phyloP scores from a whole-genome alignment of 306 rosid species.

The Vicia villosa region DNA sequence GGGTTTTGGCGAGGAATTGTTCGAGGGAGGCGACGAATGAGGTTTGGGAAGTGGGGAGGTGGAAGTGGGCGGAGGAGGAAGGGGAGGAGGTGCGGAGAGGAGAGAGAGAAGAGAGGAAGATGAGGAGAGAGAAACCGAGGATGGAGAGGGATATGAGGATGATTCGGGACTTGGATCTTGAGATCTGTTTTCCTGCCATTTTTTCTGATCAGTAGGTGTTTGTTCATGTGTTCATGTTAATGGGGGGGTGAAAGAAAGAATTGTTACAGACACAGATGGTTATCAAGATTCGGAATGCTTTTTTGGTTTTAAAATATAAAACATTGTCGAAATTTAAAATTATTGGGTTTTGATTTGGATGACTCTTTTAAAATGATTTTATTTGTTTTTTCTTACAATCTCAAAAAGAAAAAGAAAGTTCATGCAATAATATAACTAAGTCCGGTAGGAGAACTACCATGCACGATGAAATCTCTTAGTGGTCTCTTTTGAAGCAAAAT shows the following conservation, averaged over 20 bases:
- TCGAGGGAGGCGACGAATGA: slow-evolving; percentile 76
- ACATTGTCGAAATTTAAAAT: no score
- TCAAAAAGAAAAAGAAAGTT: no score
- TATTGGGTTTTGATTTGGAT: no score
- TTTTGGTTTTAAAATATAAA: no score
- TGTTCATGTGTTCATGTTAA: not conserved
- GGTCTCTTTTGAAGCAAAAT: no score
- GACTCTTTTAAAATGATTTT: no score
- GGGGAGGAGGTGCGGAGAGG: slow-evolving; percentile 28
- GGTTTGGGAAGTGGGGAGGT: slow-evolving; percentile 43
- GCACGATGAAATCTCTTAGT: no score
- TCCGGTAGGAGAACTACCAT: no score
- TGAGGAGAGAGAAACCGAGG: slow-evolving; percentile 46
- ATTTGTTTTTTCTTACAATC: no score
- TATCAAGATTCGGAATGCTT: no score
- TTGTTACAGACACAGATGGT: no score
- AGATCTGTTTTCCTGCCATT: slow-evolving; percentile 52
- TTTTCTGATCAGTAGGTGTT: not conserved
- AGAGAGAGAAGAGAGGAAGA: slow-evolving; percentile 53
- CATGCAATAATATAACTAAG: no score
- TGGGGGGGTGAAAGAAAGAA: not conserved
- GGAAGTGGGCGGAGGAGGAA: slow-evolving; percentile 19
- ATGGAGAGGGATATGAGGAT: slow-evolving; percentile 49
- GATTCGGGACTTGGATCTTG: slow-evolving; percentile 64
- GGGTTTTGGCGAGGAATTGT: slow-evolving; percentile 59